These are phyloP conservation scores for Monascus purpureus DNA, from an alignment of 495 filamentous ascomycete species.

Conservation along the genomic window DNA sequence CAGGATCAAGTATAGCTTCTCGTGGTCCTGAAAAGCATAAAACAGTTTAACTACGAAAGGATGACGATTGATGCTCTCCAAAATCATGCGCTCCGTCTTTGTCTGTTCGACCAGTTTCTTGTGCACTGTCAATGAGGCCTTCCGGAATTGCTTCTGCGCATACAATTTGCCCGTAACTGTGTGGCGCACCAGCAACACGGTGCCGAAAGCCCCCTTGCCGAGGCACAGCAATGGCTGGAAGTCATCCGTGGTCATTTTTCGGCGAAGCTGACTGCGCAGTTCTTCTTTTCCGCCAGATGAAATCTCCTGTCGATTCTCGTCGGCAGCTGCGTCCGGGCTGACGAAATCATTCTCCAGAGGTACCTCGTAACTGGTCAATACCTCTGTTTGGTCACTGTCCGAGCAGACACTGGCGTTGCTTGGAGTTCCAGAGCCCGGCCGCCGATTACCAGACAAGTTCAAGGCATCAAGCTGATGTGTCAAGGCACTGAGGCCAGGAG, in stretches of 20 bases:
- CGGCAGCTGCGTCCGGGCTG: conserved; percentile 47
- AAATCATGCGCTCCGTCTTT: conserved; percentile 84
- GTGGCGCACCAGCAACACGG: conserved; percentile 85
- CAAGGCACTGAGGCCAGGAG: conserved; percentile 63
- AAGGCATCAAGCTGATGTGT: conserved; percentile 64
- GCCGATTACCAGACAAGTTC: conserved; percentile 32
- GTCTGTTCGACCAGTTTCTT: conserved; percentile 93
- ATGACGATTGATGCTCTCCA: conserved; percentile 90
- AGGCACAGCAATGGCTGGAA: conserved; percentile 91
- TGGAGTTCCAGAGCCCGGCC: conserved; percentile 25
- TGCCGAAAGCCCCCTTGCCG: conserved; percentile 91
- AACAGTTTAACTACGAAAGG: conserved; percentile 95
- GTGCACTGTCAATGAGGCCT: conserved; percentile 81
- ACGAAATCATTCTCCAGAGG: conserved; percentile 78
- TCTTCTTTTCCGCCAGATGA: conserved; percentile 8
- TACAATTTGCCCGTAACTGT: conserved; percentile 73
- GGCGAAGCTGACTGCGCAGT: conserved; percentile 31
- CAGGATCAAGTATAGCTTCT: conserved; percentile 94
- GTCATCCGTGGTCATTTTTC: conserved; percentile 84
- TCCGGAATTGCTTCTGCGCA: conserved; percentile 97
- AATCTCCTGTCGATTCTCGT: conserved; percentile 16
- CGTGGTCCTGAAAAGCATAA: conserved; percentile 96
- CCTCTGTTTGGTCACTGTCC: conserved; percentile 39
- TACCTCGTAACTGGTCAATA: conserved; percentile 74
- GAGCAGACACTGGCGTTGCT: conserved; percentile 45